A percentile compares a stretch with the other conserved stretches of the same genome.
These are phyloP conservation scores for Macrolepiota albuminosa DNA, from an alignment of 768 basidiomycete genomes.

Conservation along the genomic window DNA sequence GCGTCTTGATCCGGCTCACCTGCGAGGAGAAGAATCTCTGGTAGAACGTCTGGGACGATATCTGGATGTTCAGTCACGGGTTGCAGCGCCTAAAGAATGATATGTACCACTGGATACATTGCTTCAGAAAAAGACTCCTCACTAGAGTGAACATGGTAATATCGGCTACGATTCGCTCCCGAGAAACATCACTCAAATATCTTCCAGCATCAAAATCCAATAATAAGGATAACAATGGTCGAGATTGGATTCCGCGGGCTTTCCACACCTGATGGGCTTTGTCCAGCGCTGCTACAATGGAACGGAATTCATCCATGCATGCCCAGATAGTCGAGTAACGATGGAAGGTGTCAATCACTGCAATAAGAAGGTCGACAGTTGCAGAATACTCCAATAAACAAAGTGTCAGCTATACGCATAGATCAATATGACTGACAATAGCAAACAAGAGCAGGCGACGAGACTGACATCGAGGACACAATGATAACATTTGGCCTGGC, in stretches of 20 bases:
- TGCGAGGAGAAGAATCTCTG: conserved; percentile 66
- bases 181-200: conserved; percentile 49
- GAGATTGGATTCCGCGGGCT: conserved; percentile 59
- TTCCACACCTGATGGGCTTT: conserved; percentile 61
- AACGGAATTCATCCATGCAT: conserved; percentile 59
- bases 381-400: conserved; percentile 48
- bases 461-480: conserved; percentile 61
- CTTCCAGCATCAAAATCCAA: conserved; percentile 60
- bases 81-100: conserved; percentile 37
- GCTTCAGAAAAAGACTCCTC: conserved; percentile 6
- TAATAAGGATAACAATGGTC: conserved; percentile 57
- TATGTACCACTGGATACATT: not conserved
- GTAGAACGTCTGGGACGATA: conserved; percentile 41
- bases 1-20: conserved; percentile 55
- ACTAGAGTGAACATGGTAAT: conserved; percentile 60
- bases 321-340: conserved; percentile 73
- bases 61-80: conserved; percentile 35
- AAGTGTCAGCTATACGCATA: conserved; percentile 41
- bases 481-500: conserved; percentile 57
- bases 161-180: conserved; percentile 58
- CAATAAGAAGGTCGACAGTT: conserved; percentile 48
- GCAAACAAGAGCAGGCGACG: too few relatives aligned
- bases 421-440: not conserved
- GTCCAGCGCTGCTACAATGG: conserved; percentile 56
- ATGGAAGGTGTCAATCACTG: conserved; percentile 67